Conservation (phyloP, 208 protist species). For the Crithidia mellificae region DNA sequence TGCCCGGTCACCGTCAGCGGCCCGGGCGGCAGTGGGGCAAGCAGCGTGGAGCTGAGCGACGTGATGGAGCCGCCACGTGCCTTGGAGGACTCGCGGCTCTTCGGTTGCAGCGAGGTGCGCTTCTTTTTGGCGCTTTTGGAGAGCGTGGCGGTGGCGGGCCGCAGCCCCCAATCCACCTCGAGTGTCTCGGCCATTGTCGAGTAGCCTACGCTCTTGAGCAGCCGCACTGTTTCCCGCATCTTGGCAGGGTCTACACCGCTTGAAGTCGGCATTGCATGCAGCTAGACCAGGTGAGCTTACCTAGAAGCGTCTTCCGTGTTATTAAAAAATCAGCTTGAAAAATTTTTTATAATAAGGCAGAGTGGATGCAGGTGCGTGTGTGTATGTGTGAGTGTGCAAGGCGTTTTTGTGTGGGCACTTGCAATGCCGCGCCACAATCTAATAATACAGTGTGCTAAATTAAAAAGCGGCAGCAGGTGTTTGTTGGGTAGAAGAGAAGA, state of each 20-base stretch:
- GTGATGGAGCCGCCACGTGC: constrained; percentile 12
- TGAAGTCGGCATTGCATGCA: constrained; percentile 26
- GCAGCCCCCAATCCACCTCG: constrained; percentile 31
- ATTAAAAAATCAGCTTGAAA: too few relatives aligned
- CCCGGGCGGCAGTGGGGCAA: not conserved
- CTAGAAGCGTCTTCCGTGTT: too few relatives aligned
- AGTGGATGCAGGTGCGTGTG: too few relatives aligned
- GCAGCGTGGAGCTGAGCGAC: constrained; percentile 10
- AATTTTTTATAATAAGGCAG: too few relatives aligned
- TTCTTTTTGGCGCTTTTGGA: constrained; percentile 22
- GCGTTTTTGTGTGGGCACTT: too few relatives aligned
- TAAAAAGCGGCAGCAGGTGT: too few relatives aligned
- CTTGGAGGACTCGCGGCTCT: constrained; percentile 33
- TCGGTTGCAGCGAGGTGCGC: constrained; percentile 24
- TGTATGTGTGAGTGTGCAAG: too few relatives aligned
- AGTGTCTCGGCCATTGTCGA: constrained; percentile 26
- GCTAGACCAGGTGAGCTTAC: too few relatives aligned
- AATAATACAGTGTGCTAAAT: too few relatives aligned
- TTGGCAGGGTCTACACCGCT: constrained; percentile 26
- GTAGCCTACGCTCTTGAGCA: constrained; percentile 28
- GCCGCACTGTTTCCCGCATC: constrained; percentile 31
- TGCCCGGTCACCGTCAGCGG: constrained; percentile 14
- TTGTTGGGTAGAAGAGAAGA: too few relatives aligned
- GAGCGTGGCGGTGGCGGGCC: constrained; percentile 5
- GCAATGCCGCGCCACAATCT: too few relatives aligned